These are phyloP conservation scores for Puccinia hordei DNA, from an alignment of 1,284 basidiomycete species.

Conservation along the genomic window DNA sequence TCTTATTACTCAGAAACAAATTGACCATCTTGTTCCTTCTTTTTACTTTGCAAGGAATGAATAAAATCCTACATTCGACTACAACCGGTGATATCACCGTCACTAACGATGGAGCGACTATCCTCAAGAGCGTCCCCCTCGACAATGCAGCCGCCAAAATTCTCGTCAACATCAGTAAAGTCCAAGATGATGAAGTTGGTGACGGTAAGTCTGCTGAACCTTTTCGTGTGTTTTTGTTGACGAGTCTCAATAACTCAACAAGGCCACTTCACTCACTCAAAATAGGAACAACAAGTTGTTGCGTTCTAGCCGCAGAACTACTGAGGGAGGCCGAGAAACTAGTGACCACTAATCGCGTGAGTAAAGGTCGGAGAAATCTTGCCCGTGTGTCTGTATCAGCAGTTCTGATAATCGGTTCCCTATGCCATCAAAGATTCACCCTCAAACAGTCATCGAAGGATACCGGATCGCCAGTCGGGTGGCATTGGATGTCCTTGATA, in stretches of 20 bases:
- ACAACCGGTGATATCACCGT: slow-evolving; percentile 92
- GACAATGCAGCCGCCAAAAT: slow-evolving; percentile 99
- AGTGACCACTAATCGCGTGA: slow-evolving; percentile 64
- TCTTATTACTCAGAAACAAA: not conserved
- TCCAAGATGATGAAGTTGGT: slow-evolving; percentile 98
- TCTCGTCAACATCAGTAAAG: slow-evolving; percentile 99
- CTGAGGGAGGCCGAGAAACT: slow-evolving; percentile 94
- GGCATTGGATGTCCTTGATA: slow-evolving; percentile 81
- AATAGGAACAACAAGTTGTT: slow-evolving; percentile 58
- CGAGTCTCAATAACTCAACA: not conserved
- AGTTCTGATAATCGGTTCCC: not conserved
- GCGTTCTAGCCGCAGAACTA: slow-evolving; percentile 88
- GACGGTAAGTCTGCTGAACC: slow-evolving; percentile 66
- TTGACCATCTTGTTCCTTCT: not conserved
- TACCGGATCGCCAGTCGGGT: slow-evolving; percentile 88
- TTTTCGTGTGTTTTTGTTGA: not conserved
- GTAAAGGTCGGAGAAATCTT: not conserved
- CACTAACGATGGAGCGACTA: slow-evolving; percentile 98
- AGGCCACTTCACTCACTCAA: not conserved
- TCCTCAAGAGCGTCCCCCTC: slow-evolving; percentile 92
- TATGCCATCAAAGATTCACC: slow-evolving; percentile 77
- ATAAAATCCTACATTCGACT: slow-evolving; percentile 89
- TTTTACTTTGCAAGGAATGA: slow-evolving; percentile 64
- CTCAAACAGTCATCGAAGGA: slow-evolving; percentile 99
- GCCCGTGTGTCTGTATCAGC: not conserved